Conservation (phyloP, 371 early-diverging fungal species). For the Rhizopus microsporus region DNA sequence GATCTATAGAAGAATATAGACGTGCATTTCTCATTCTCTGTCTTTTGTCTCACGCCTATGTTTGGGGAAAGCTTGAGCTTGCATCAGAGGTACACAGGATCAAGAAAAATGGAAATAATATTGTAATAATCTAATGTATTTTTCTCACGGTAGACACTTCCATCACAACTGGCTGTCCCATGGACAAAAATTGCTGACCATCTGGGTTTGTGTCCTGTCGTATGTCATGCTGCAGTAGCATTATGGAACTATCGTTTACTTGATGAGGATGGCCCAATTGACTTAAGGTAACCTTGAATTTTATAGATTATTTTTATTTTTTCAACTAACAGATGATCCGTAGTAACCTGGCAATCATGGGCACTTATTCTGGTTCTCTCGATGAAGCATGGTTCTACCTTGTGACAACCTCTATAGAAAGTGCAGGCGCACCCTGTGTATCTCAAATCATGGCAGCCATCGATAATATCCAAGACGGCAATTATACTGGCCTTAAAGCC, state of each 20-base stretch:
- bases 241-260: constrained; percentile 89
- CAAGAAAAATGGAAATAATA: constrained; percentile 2
- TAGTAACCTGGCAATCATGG: constrained; percentile 79
- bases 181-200: constrained; percentile 79
- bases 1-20: constrained; percentile 69
- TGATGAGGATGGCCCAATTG: constrained; percentile 70
- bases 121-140: constrained; percentile 3
- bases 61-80: constrained; percentile 86
- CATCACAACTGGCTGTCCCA: constrained; percentile 81
- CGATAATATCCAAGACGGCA: constrained; percentile 55
- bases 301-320: not conserved
- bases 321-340: not conserved
- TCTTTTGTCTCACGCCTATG: constrained; percentile 88
- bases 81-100: constrained; percentile 63
- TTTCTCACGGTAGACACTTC: constrained; percentile 68
- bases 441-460: constrained; percentile 62
- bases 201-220: constrained; percentile 85
- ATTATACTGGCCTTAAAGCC: constrained; percentile 45
- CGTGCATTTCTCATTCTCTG: constrained; percentile 86
- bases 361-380: constrained; percentile 85
- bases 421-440: constrained; percentile 81
- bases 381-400: constrained; percentile 98
- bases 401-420: constrained; percentile 89
- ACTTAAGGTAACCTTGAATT: constrained; percentile 57
- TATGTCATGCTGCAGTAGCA: constrained; percentile 85